Evolutionary conservation across 1,139 yeast species (phyloP), one percentile per base, ranked within the genome.

Genomic region (Pichia sp.): DNA sequence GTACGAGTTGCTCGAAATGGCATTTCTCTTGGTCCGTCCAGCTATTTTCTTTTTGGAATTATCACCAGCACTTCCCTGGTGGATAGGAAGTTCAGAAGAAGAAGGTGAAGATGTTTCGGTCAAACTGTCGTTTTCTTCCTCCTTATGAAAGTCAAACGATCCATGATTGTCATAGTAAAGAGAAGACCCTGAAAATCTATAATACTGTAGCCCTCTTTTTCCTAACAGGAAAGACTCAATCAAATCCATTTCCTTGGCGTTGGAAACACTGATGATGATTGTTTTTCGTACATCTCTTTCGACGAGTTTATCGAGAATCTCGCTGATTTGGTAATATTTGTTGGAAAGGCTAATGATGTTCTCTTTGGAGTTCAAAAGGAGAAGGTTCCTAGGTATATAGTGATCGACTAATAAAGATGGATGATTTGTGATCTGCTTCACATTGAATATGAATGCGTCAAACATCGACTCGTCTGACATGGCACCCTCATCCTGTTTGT

Each of bases 321-420:
- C 67, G 58, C 84, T 82, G 56, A 85, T 73, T 47, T 77, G 67
- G 52, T 71, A 70, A 54, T 83, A 79, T 60, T 84, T 85, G 37
- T 84, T 86, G 21, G 87, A 80, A 28, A 82, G 71, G 40, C 70
- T 69, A 41, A 74, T 69, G 47, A 85, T 68, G 44, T 78, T 67
- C 53, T 80, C 82, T 54, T 79, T 83, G 0, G 85, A 74, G 57
- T 84, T 87, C 80, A 80, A 78, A 41, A 84, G 68, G 19, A 86
- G 64, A 54, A 85, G 69, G 53, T 83, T 82, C 56, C 82, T 79
- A 12, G 93, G 89, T 63, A 85, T 82, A 60, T 82, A 85, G 64
- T 86, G 93, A 60, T 85, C 87, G 34, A 85, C 90, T 41, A 85
- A 64, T 44, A 85, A 68, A 40, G 85, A 80, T 1, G 91, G 89